Conservation (phyloP, 805 yeast genomes). For the Candida tibetensis region DNA sequence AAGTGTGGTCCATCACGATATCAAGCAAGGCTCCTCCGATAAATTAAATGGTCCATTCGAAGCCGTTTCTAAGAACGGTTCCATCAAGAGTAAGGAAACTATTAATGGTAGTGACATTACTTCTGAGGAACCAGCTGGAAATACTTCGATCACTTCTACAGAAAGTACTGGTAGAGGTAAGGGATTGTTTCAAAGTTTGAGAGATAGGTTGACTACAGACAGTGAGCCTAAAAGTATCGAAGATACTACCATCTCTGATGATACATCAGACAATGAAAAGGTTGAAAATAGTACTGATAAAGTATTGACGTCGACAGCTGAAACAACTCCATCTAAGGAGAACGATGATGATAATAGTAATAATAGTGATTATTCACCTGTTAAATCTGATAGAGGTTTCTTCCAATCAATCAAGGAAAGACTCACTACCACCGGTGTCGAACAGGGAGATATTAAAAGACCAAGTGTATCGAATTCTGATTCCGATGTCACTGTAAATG, state of each 20-base stretch:
- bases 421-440: conserved; percentile 15
- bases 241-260: conserved; percentile 6
- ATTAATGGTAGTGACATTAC: conserved; percentile 7
- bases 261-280: conserved; percentile 10
- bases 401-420: conserved; percentile 35
- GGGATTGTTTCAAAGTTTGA: conserved; percentile 35
- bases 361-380: conserved; percentile 10
- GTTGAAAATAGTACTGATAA: conserved; percentile 20
- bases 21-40: neutral
- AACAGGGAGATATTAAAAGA: conserved; percentile 4
- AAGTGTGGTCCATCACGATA: conserved; percentile 4
- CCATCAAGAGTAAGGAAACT: conserved; percentile 7
- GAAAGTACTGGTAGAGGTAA: conserved; percentile 17
- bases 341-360: conserved; percentile 9
- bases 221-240: conserved; percentile 4
- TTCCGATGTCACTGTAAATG: conserved; percentile 10
- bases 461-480: conserved; percentile 8
- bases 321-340: conserved; percentile 29
- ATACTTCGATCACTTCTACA: conserved; percentile 8
- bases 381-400: conserved; percentile 23
- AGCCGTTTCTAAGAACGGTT: conserved; percentile 6
- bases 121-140: conserved; percentile 6
- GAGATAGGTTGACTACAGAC: conserved; percentile 24
- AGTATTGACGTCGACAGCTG: conserved; percentile 24
- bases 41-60: conserved; percentile 8